Evolutionary conservation across 2,329 filamentous ascomycete genomes (phyloP).

Genomic region (Fusarium euwallaceae): DNA sequence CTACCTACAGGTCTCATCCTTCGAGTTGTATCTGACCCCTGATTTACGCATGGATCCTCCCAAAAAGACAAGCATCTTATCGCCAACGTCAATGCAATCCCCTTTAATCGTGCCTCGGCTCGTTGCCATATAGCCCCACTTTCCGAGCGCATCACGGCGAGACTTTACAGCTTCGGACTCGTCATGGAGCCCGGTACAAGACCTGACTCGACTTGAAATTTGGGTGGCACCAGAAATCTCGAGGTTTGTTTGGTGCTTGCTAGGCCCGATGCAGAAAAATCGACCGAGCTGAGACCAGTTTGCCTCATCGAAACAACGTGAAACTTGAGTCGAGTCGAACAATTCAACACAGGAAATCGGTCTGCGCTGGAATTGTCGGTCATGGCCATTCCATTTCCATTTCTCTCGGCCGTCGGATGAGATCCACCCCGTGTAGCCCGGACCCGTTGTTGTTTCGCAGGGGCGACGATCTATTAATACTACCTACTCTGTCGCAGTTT

Average conservation of each 20-base stretch:
- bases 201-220: neutral
- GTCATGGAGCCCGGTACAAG: slow-evolving; percentile 3
- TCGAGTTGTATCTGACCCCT: neutral
- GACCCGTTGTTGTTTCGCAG: neutral
- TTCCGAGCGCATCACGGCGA: slow-evolving; percentile 9
- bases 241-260: neutral
- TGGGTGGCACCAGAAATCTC: neutral
- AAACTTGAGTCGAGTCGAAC: neutral
- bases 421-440: slow-evolving; percentile 12
- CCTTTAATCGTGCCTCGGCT: slow-evolving; percentile 36
- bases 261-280: slow-evolving; percentile 9
- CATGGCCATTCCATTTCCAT: neutral
- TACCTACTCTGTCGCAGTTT: slow-evolving; percentile 5
- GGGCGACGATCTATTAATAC: slow-evolving; percentile 14
- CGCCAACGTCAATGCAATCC: neutral
- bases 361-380: slow-evolving; percentile 3
- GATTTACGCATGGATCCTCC: neutral
- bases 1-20: neutral
- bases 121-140: slow-evolving; percentile 25
- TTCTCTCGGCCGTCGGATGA: slow-evolving; percentile 10
- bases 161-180: slow-evolving; percentile 14
- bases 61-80: neutral
- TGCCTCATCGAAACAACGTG: slow-evolving; percentile 1
- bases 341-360: neutral
- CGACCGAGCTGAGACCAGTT: slow-evolving; percentile 10